A percentile compares a stretch with the other conserved stretches of the same genome.
Conservation (phyloP, 768 basidiomycete genomes). For the Leccinum arenicola region DNA sequence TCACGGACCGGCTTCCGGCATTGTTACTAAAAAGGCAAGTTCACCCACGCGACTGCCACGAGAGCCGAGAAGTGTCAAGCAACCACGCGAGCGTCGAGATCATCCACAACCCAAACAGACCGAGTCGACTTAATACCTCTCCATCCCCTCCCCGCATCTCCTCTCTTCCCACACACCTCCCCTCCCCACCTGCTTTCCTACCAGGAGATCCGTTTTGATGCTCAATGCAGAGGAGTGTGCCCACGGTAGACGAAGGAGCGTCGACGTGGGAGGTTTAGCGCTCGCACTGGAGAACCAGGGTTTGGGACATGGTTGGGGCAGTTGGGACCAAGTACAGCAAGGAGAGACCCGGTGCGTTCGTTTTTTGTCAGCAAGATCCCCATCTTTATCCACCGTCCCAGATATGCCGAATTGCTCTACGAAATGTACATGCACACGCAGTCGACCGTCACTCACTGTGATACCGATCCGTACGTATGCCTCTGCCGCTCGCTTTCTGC, state of each 20-base stretch:
- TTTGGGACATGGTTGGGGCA: conserved; percentile 70
- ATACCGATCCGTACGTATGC: conserved; percentile 24
- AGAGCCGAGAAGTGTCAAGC: conserved; percentile 34
- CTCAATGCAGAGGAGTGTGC: conserved; percentile 28
- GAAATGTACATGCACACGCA: conserved; percentile 84
- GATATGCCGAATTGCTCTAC: conserved; percentile 78
- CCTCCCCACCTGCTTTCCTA: not conserved
- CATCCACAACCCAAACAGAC: conserved; percentile 20
- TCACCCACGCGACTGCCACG: conserved; percentile 34
- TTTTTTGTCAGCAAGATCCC: conserved; percentile 1
- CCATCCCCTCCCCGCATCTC: conserved; percentile 2
- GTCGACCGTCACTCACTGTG: conserved; percentile 60
- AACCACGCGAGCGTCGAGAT: conserved; percentile 37
- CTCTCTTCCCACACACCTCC: not conserved
- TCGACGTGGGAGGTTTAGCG: conserved; percentile 86
- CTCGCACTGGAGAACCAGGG: conserved; percentile 66
- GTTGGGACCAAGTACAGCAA: conserved; percentile 48
- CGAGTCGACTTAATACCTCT: conserved; percentile 6
- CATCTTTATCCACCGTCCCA: conserved; percentile 27
- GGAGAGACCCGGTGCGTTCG: conserved; percentile 48
- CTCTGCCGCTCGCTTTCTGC: not conserved
- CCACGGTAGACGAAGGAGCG: conserved; percentile 61
- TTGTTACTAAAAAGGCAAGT: conserved; percentile 20
- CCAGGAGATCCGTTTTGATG: conserved; percentile 12
- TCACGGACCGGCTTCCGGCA: not conserved